These are phyloP conservation scores for Candida insectorum DNA, from an alignment of 805 yeast species.

Conservation along the genomic window DNA sequence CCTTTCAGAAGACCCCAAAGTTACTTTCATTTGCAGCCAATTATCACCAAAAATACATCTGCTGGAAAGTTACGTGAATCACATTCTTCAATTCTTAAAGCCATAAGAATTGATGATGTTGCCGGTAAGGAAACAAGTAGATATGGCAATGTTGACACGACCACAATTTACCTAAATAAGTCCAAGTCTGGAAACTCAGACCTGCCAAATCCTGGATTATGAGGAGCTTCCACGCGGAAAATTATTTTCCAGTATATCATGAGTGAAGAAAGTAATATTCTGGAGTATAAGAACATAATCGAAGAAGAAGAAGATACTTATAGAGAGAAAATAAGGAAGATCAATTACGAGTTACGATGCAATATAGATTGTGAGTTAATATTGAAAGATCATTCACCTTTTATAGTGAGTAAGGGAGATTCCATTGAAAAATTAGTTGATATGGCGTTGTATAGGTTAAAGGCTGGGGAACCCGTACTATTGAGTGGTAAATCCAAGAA, in stretches of 20 bases:
- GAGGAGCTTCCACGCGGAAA: conserved; percentile 7
- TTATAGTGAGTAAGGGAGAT: conserved; percentile 9
- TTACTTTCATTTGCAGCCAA: conserved; percentile 19
- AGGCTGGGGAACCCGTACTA: conserved; percentile 2
- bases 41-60: conserved; percentile 15
- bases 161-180: conserved; percentile 16
- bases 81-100: conserved; percentile 21
- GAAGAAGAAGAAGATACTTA: background rate
- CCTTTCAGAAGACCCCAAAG: background rate
- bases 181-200: too few relatives aligned
- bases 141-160: conserved; percentile 22
- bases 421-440: conserved; percentile 10
- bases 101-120: conserved; percentile 17
- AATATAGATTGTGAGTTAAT: background rate
- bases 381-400: background rate
- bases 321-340: background rate
- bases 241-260: background rate
- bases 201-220: conserved; percentile 11
- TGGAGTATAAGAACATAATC: too few relatives aligned
- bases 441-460: conserved; percentile 3
- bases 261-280: background rate
- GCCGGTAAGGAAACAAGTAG: conserved; percentile 15
- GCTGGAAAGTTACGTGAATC: conserved; percentile 14
- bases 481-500: conserved; percentile 6
- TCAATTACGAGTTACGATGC: conserved; percentile 1